Base-by-base conservation (phyloP, 768 basidiomycete genomes). In the Glaciozyma martinii region DNA sequence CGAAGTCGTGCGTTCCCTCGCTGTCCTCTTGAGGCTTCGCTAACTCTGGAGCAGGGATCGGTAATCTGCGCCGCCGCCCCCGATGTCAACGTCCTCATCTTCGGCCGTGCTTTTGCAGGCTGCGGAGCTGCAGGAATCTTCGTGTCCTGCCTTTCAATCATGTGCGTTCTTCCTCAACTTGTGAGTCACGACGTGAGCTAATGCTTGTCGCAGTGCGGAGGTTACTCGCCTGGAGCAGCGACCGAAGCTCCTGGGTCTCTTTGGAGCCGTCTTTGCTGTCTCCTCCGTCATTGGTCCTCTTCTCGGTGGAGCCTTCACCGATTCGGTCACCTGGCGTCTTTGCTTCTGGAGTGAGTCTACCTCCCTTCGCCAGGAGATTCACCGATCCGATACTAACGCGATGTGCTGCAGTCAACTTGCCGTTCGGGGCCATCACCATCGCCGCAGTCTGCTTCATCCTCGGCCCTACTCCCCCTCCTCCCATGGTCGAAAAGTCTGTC, bases 241-340 rank as follows among this genome's bases (percentile, higher is more conserved):
- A 3, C 70, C 73, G 0, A 65, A 67, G 50, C 68, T 81, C 59
- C 79, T 79, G 65, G 81, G 79, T 18, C 61, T 76, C 12, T 74
- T 78, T 40, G 76, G 78, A 29, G 76, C 72, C 23, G 72, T 77
- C 37, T 78, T 78, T 57, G 33, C 33, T 23, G 25, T 18, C 46
- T 50, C n/a, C n/a, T 55, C 56, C 25, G 67, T 73, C 27, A 46
- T 72, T 8, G 71, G 67, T 4, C 65, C 67, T 1, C 62, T 71
- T 8, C 49, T 66, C 15, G 66, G 62, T 59, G 76, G 75, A 50
- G 76, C 73, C 72, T 78, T 67, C 75, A 78, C 56, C 15, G 70
- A 73, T 72, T 85, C 88, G 72, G 86, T 85, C n/a, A 80, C 84
- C 1, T 91, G 89, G 89, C 77, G 89, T 40, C 37, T 40, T 13